Base-by-base conservation (phyloP, 371 early-diverging fungal genomes). In the Encephalitozoon cuniculi region DNA sequence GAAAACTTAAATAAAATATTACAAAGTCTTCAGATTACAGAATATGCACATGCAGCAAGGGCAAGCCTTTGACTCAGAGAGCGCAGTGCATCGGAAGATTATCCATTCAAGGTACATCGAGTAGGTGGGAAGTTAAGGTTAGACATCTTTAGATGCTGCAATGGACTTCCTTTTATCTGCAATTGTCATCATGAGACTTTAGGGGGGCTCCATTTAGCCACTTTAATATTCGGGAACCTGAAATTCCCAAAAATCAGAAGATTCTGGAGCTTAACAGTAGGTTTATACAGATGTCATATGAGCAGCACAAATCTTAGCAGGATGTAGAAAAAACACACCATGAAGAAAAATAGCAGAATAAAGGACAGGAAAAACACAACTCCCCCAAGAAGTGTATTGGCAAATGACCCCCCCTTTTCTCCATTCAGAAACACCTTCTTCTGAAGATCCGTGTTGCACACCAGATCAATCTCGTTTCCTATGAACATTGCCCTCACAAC, bases 31-130 rank as follows among this genome's bases (percentile, higher is more conserved):
- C 59, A 59, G 59, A 30, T 59, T 59, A 37, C 59, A 34, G 59
- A 59, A 59, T 32, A 59, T 37, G 59, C 37, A 34, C 59, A 0
- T 37, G 37, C 59, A 59, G 21, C 59, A 59, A 59, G 59, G 59
- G 59, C 59, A 59, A 59, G 34, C 59, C 59, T 59, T 59, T 59
- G 21, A 59, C 59, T 59, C 59, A 46, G 28, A 59, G 37, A 59
- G 59, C 15, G 59, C 37, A 37, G 59, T 59, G 37, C 59, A 59
- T 59, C 59, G 37, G 59, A 59, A 37, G 59, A 15, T 59, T 37
- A 7, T 59, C 37, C 49, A 37, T 59, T 59, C 59, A 59, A 59
- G 7, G 59, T 37, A 59, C 18, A 59, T 59, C 59, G 37, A 59
- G 34, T 30, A 59, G 37, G 49, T 59, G 30, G 34, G 34, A 59